Base-by-base conservation (phyloP, 2,329 filamentous ascomycete genomes). In the Monosporascus sp. region DNA sequence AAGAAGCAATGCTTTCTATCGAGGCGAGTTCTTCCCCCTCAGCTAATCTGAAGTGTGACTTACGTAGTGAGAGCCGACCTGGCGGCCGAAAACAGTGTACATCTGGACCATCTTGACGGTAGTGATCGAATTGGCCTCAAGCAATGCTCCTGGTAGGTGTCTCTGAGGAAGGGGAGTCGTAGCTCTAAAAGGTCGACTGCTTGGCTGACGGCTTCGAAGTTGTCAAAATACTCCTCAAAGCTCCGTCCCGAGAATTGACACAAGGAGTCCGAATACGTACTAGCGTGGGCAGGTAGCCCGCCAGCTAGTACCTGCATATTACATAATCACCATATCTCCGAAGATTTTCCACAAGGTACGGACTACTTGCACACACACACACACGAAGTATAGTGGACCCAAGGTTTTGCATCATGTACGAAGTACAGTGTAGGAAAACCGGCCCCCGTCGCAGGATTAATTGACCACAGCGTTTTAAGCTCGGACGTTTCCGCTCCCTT, bases 41-140 rank as follows among this genome's bases (percentile, higher is more conserved):
- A 35, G 48, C 37, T 18, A 55, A 44, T 51, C 48, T 52, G 52
- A 47, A 58, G 56, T 44, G 54, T 37, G 51, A 77, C 81, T 67
- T 64, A 84, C 81, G 72, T 81, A 76, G 75, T 84, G 81, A 58
- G 81, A 81, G 73, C 75, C 81, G 69, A 84, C 70, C 70, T 83
- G 76, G 67, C 75, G 76, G 72, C 81, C 81, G 69, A 80, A 72
- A 64, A 84, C 73, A 60, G 68, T 76, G 75, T 84, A 84, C 63
- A 69, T 72, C 59, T 70, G 66, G 61, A 75, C 74, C 75, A 78
- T 78, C 54, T 68, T 75, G 71, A 61, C 64, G 66, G 64, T 63
- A 60, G 58, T 62, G 59, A 55, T 31, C 52, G 55, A 54, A 60
- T 64, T 60, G 60, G 50, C 53, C 58, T 55, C 50, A 55, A 45